Percentiles rank a stretch among this genome's conserved stretches.
Evolutionary conservation across 768 basidiomycete species (phyloP).

Genomic region (Butyriboletus loyo): DNA sequence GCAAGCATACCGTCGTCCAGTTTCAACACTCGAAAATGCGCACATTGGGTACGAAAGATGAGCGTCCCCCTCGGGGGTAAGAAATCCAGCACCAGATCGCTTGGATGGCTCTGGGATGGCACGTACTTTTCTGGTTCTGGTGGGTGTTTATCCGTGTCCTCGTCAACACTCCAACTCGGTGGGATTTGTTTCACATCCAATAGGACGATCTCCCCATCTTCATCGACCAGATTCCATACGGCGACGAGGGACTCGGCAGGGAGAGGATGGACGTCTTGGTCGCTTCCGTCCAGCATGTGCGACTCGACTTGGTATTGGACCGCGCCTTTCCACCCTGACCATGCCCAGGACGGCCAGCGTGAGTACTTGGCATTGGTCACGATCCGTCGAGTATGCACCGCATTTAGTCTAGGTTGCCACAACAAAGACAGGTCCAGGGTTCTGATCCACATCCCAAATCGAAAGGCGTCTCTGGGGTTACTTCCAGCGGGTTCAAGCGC

Average conservation of each 20-base stretch:
- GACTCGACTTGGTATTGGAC: constrained; percentile 4
- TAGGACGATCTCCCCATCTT: constrained; percentile 5
- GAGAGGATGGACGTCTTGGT: not conserved
- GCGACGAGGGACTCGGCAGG: constrained; percentile 20
- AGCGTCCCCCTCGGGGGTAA: constrained; percentile 17
- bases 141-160: not conserved
- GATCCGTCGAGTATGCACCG: constrained; percentile 7
- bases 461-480: not conserved
- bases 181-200: constrained; percentile 8
- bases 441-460: not conserved
- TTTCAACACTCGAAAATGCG: constrained; percentile 7
- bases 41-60: constrained; percentile 20
- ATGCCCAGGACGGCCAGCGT: constrained; percentile 25
- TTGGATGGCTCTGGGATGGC: not conserved
- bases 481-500: not conserved
- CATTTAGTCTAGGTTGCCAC: constrained; percentile 21
- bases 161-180: not conserved
- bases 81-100: not conserved
- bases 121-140: constrained; percentile 1
- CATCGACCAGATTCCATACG: constrained; percentile 16
- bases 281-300: not conserved
- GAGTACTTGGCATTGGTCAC: not conserved
- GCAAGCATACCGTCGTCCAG: not conserved
- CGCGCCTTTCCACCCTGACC: constrained; percentile 26
- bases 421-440: constrained; percentile 15